Percentiles rank a stretch among this genome's conserved stretches.
Conservation (phyloP, 1,139 yeast genomes). For the Geotrichum bryndzae region DNA sequence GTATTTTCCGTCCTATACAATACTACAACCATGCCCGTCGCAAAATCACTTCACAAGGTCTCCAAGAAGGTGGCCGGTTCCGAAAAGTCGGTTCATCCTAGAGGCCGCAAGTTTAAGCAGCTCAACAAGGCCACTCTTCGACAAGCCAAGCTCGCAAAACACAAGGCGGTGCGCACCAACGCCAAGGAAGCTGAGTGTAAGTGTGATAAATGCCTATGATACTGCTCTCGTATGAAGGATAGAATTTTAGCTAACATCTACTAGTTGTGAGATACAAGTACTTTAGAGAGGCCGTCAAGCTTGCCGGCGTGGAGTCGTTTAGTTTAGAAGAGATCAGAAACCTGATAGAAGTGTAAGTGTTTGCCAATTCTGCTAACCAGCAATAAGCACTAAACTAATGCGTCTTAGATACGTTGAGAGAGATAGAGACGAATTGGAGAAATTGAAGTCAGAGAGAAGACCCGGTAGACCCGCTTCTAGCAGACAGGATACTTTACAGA, state of each 20-base stretch:
- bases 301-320: slow-evolving; percentile 42
- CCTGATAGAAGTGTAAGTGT: slow-evolving; percentile 46
- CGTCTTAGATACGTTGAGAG: slow-evolving; percentile 48
- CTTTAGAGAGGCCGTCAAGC: slow-evolving; percentile 56
- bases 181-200: slow-evolving; percentile 41
- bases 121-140: slow-evolving; percentile 80
- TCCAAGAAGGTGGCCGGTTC: slow-evolving; percentile 58
- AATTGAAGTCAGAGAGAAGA: slow-evolving; percentile 56
- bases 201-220: slow-evolving; percentile 8
- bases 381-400: not conserved
- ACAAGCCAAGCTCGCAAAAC: slow-evolving; percentile 59
- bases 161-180: slow-evolving; percentile 55
- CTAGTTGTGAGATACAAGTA: slow-evolving; percentile 47
- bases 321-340: slow-evolving; percentile 52
- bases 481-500: slow-evolving; percentile 62
- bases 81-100: slow-evolving; percentile 58
- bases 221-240: not conserved
- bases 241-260: not conserved
- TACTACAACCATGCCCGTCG: slow-evolving; percentile 57
- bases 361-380: not conserved
- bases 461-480: slow-evolving; percentile 81
- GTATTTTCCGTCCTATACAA: not conserved
- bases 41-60: slow-evolving; percentile 67
- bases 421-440: slow-evolving; percentile 64
- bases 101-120: slow-evolving; percentile 82